A percentile compares a stretch with the other conserved stretches of the same genome.
Evolutionary conservation across 257 asterid species (phyloP).

Genomic region (Nicotiana sylvestris): DNA sequence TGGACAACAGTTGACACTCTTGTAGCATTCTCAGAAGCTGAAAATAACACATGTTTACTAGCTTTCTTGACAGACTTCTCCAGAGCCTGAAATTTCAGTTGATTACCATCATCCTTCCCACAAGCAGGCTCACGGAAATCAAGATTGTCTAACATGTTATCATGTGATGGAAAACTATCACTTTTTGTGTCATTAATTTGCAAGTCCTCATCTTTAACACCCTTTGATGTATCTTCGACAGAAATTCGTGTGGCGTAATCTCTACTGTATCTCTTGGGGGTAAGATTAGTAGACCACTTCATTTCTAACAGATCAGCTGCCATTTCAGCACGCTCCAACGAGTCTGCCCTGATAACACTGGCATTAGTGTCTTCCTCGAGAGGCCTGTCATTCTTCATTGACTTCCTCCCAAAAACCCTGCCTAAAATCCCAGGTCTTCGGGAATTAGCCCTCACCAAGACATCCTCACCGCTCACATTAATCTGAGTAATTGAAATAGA

Average conservation of each 20-base stretch:
- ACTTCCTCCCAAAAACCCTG: constrained; percentile 55
- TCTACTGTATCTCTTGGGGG: constrained; percentile 33
- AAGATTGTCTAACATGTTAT: constrained; percentile 2
- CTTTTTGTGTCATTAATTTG: constrained; percentile 9
- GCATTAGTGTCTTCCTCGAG: constrained; percentile 25
- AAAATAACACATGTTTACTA: constrained; percentile 27
- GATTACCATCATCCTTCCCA: constrained; percentile 17
- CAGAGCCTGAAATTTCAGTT: constrained; percentile 18
- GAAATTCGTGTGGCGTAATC: constrained; percentile 23
- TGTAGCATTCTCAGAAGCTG: constrained; percentile 20
- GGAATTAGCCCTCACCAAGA: constrained; percentile 37
- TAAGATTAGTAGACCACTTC: constrained; percentile 85
- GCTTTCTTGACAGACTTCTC: constrained; percentile 21
- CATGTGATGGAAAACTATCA: constrained; percentile 9
- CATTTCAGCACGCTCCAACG: constrained; percentile 82
- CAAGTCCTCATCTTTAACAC: constrained; percentile 22
- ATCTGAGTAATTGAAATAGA: constrained; percentile 28
- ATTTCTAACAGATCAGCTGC: constrained; percentile 95
- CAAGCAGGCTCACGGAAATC: neutral
- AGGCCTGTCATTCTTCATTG: constrained; percentile 26
- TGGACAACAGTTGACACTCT: neutral
- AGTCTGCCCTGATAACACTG: constrained; percentile 35
- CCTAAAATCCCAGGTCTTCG: constrained; percentile 57
- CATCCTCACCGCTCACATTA: constrained; percentile 28
- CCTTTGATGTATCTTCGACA: constrained; percentile 22